Conservation (phyloP, 208 protist species). For the Trypanosoma platydactyli region DNA sequence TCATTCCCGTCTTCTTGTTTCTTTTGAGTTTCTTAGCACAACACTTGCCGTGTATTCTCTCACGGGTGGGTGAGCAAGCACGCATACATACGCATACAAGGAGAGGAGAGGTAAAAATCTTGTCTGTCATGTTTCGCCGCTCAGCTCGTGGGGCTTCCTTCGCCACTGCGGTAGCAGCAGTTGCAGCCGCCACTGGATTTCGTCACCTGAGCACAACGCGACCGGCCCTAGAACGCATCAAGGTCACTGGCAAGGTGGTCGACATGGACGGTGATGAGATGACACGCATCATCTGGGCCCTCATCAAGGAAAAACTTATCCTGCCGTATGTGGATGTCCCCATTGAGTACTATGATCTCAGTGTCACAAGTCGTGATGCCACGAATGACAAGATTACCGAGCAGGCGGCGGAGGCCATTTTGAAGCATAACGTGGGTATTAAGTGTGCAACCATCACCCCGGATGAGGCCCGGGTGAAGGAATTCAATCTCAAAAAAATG, state of each 20-base stretch:
- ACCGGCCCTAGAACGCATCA: conserved; percentile 60
- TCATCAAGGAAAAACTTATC: conserved; percentile 98
- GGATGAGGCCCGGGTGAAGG: conserved; percentile 95
- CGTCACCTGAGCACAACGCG: conserved; percentile 58
- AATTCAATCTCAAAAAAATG: conserved; percentile 98
- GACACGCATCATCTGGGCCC: conserved; percentile 96
- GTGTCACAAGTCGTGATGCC: conserved; percentile 92
- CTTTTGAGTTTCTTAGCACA: background rate
- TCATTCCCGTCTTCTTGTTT: background rate
- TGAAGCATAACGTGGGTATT: conserved; percentile 95
- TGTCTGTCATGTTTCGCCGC: conserved; percentile 56
- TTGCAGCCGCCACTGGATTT: background rate
- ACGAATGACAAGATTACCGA: conserved; percentile 96
- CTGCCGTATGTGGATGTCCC: conserved; percentile 96
- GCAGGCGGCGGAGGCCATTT: conserved; percentile 94
- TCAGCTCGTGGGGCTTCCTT: conserved; percentile 19
- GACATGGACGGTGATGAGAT: conserved; percentile 99
- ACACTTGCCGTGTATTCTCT: background rate
- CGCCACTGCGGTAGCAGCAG: background rate
- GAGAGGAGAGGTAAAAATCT: background rate
- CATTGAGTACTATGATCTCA: conserved; percentile 97
- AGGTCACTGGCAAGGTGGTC: conserved; percentile 92
- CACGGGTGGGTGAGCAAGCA: too few species aligned
- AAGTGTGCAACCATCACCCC: conserved; percentile 99
- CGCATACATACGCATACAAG: too few species aligned